Evolutionary conservation across 257 asterid genomes (phyloP).

Genomic region (Marsdenia floribunda): DNA sequence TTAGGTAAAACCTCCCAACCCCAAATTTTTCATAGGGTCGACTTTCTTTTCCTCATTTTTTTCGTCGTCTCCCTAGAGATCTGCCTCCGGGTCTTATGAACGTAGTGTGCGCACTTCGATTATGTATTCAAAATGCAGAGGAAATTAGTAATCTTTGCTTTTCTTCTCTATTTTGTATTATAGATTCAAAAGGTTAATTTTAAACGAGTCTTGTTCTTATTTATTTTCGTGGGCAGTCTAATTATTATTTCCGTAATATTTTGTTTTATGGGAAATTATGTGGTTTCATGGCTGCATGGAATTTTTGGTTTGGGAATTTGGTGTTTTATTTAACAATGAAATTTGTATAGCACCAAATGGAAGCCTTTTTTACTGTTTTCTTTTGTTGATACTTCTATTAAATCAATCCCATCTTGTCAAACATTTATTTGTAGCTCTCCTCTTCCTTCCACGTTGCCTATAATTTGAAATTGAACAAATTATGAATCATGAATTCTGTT

Average conservation of each 20-base stretch:
- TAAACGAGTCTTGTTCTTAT: neutral
- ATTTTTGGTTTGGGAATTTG: too few species aligned
- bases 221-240: neutral
- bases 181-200: neutral
- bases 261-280: neutral
- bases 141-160: neutral
- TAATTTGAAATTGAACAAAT: too few species aligned
- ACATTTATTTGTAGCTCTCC: too few species aligned
- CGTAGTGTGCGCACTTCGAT: neutral
- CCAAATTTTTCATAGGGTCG: neutral
- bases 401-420: too few species aligned
- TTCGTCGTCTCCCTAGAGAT: neutral
- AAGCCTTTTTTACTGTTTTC: too few species aligned
- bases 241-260: neutral
- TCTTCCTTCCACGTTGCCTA: too few species aligned
- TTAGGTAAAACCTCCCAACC: conserved; percentile 6
- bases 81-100: neutral
- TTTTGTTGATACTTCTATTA: too few species aligned
- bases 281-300: too few species aligned
- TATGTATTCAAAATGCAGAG: neutral
- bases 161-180: neutral
- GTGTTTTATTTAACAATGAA: too few species aligned
- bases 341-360: too few species aligned
- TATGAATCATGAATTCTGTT: too few species aligned
- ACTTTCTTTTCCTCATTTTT: neutral